These are phyloP conservation scores for Pelargonium myrrhifolium DNA, from an alignment of 441 rosid species.

Conservation along the genomic window DNA sequence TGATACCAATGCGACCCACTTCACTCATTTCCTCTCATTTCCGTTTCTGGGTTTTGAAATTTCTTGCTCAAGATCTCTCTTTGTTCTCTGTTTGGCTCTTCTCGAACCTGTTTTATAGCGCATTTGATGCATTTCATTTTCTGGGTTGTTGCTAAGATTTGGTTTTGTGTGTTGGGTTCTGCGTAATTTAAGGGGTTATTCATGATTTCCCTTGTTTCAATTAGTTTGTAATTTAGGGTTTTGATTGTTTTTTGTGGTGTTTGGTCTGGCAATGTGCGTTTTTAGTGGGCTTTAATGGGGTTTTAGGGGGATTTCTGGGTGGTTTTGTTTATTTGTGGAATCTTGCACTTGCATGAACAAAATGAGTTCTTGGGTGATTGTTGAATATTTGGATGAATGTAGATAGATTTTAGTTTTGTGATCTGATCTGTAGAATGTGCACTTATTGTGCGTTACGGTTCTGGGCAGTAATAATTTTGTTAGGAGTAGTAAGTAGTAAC, in stretches of 20 bases:
- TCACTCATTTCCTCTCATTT: neutral
- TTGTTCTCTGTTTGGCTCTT: neutral
- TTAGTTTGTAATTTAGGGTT: neutral
- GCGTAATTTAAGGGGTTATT: neutral
- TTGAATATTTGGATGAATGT: neutral
- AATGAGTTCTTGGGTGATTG: neutral
- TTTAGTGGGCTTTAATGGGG: too few species aligned
- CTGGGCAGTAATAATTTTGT: neutral
- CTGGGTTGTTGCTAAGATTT: neutral
- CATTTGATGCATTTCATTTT: neutral
- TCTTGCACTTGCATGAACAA: neutral
- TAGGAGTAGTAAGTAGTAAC: neutral
- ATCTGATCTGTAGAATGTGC: too few species aligned
- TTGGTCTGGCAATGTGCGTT: too few species aligned
- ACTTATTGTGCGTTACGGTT: neutral
- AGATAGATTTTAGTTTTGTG: neutral
- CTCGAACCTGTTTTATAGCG: neutral
- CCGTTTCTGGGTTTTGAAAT: neutral
- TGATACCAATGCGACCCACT: neutral
- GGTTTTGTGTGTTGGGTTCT: neutral
- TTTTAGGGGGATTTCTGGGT: too few species aligned
- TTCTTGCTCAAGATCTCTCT: neutral
- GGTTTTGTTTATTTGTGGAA: too few species aligned
- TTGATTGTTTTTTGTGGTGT: neutral
- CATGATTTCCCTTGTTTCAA: neutral